Percentiles rank a stretch among this genome's conserved stretches.
phyloP scores from a whole-genome alignment of 129 eudicot genomes.

The carrot (Daucus carota) region DNA sequence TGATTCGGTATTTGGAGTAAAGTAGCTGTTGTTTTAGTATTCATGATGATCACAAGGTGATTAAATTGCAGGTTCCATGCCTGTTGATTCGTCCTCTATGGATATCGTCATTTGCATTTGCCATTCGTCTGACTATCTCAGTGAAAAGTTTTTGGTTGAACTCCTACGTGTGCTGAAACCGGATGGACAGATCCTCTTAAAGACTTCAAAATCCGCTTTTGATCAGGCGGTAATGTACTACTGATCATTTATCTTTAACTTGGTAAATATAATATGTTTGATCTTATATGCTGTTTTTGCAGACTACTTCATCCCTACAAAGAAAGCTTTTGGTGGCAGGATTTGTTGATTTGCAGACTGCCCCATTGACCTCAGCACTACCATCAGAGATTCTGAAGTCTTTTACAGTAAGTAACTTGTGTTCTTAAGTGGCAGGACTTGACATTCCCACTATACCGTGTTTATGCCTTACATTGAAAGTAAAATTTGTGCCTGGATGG shows the following conservation, averaged over 20 bases:
- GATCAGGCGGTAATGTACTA: conserved; percentile 20
- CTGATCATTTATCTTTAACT: not conserved
- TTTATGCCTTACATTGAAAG: not conserved
- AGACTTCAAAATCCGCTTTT: conserved; percentile 24
- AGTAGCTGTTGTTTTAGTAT: not conserved
- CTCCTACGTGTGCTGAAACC: conserved; percentile 58
- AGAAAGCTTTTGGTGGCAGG: conserved; percentile 60
- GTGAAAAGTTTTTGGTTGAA: conserved; percentile 40
- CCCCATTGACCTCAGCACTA: conserved; percentile 18
- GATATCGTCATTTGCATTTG: conserved; percentile 38
- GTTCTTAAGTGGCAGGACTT: not conserved
- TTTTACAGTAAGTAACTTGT: conserved; percentile 31
- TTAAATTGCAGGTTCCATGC: conserved; percentile 39
- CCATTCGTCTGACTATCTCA: conserved; percentile 46
- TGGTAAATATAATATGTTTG: not conserved
- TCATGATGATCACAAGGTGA: not conserved
- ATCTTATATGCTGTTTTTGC: conserved; percentile 18
- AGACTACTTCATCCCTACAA: conserved; percentile 48
- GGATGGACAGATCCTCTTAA: conserved; percentile 61
- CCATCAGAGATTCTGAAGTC: conserved; percentile 29
- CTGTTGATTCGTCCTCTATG: conserved; percentile 44
- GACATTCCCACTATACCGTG: not conserved
- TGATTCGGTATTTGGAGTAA: not conserved
- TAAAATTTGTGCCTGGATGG: not conserved
- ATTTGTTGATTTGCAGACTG: conserved; percentile 47